phyloP scores from a whole-genome alignment of 192 early-diverging fungal genomes.

The Coemansia guatemalensis region DNA sequence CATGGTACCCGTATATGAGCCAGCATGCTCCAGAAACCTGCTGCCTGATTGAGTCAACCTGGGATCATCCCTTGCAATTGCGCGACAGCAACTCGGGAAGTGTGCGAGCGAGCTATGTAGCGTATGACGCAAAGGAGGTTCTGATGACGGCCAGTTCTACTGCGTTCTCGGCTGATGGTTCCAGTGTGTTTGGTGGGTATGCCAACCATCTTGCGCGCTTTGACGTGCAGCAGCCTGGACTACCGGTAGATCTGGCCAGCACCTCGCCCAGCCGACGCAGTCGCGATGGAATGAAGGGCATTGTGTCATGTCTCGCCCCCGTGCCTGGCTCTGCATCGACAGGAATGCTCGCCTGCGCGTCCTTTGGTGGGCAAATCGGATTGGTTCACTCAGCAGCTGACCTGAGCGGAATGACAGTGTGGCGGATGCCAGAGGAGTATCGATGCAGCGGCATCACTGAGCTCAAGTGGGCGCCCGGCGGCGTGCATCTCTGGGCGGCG shows the following conservation, averaged over 20 bases:
- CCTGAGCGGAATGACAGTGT: constrained; percentile 7
- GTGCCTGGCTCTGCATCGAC: constrained; percentile 17
- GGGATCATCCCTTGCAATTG: constrained; percentile 77
- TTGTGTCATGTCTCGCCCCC: constrained; percentile 71
- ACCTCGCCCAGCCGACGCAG: constrained; percentile 66
- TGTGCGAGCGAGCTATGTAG: constrained; percentile 66
- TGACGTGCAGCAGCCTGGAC: constrained; percentile 65
- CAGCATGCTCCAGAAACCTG: constrained; percentile 56
- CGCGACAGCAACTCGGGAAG: constrained; percentile 60
- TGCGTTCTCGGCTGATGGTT: constrained; percentile 67
- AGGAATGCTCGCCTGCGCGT: constrained; percentile 70
- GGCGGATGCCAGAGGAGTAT: constrained; percentile 45
- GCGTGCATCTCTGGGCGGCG: constrained; percentile 64
- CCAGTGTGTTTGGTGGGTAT: constrained; percentile 69
- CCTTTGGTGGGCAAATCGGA: constrained; percentile 68
- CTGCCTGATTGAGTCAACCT: constrained; percentile 60
- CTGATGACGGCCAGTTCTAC: constrained; percentile 66
- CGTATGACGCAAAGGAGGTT: constrained; percentile 64
- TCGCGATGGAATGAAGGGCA: constrained; percentile 72
- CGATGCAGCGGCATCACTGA: constrained; percentile 56
- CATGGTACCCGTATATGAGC: constrained; percentile 46
- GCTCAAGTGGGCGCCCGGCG: constrained; percentile 68
- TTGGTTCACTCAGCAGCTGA: constrained; percentile 57
- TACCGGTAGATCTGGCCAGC: constrained; percentile 44
- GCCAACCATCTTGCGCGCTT: constrained; percentile 68